Evolutionary conservation across 768 basidiomycete genomes (phyloP), one percentile per base, ranked within the genome.

Genomic region (Suillus subaureus): DNA sequence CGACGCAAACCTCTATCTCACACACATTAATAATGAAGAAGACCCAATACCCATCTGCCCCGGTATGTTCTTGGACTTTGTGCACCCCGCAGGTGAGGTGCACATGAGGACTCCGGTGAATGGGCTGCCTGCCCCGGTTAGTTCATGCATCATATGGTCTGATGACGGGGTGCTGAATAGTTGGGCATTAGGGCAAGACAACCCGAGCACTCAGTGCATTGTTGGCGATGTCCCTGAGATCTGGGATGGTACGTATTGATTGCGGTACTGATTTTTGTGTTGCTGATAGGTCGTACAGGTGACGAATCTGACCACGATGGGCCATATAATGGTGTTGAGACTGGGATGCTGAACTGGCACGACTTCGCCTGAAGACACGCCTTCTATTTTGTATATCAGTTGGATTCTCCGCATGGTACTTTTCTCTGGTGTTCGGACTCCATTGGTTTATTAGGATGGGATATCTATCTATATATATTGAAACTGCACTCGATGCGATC

Each of bases 121-220:
- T 91, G 89, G 89, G 73, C 80, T 26, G 64, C 75, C 8, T 91
- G 89, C 67, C 81, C 87, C 6, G 85, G 87, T 81, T 43, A 35
- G 52, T 63, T 42, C 2, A 40, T 31, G 15, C 21, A 61, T 26
- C 4, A 3, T 55, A 35, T n/a, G 6, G 16, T 26, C 23, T 16
- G 1, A 23, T n/a, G 54, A 35, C 0, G 15, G 31, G 9, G 13
- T 39, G 3, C 26, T 62, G 33, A 58, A 55, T 40, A 18, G 6
- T 16, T 65, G 15, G 9, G 23, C 31, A 39, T 40, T 61, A 86
- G 86, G 89, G 5, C 83, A 89, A 64, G 90, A 91, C 66, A 90
- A 91, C 70, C 69, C 81, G 6, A 85, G 81, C 66, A 67, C 55
- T 3, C 71, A 81, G 64, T 72, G 68, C 45, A 70, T 66, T 23